Evolutionary conservation across 805 yeast species (phyloP), one percentile per base, ranked within the genome.

Genomic region (Hanseniaspora clermontiae): DNA sequence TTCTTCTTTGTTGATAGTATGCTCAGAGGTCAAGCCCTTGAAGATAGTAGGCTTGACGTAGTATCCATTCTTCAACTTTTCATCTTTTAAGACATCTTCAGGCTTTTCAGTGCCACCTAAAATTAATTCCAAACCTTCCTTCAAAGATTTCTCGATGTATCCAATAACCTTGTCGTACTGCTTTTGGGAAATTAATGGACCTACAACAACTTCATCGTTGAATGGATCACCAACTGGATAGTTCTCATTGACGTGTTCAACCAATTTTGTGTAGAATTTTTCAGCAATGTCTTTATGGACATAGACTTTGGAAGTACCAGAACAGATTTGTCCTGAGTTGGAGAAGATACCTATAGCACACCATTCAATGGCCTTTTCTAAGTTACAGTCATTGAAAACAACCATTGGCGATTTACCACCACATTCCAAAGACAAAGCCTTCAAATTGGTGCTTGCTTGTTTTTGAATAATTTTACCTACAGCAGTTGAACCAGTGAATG

Each of bases 291-390:
- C 73, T 59, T 77, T 80, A 62, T 80, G 83, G 58, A 80, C 71
- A 61, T 77, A 78, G 49, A 79, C 70, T 69, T 83, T 74, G 24
- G 83, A 78, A 57, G 83, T 80, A 56, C 83, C 83, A 51, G 82
- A 77, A 68, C 84, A 80, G 60, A 80, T 81, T 68, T 80, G 83
- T 60, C 84, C 84, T 64, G 79, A 73, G 69, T 80, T 80, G 69
- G 71, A 74, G 71, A 79, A 79, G 60, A 79, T 78, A 64, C 82
- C 83, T 59, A 72, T 64, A 49, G 74, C 76, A 4, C 77, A 76
- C 77, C 81, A 78, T 60, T 76, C 74, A 36, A 73, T 71, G 43
- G 79, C 78, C 59, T 69, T 70, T 1, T 74, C 77, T 27, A 76
- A 59, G 61, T 75, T 72, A 17, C 77, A 77, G 60, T 76, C 79